Percentiles rank a stretch among this genome's conserved stretches.
phyloP scores from a whole-genome alignment of 345 rosid genomes.

The Hibiscus tridactylites region DNA sequence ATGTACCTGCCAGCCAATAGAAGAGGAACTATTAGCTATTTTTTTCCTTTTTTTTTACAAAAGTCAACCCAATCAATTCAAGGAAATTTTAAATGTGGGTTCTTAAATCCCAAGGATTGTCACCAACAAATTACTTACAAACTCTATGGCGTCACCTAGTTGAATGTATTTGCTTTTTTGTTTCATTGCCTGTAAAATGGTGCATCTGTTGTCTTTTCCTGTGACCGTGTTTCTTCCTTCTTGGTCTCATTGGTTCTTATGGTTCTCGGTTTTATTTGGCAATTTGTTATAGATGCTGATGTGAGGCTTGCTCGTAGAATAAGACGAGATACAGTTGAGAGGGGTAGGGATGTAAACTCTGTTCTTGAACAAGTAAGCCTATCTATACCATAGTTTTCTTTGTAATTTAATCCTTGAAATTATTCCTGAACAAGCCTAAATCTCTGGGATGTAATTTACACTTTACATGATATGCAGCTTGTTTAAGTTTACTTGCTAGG shows the following conservation, averaged over 20 bases:
- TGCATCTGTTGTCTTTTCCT: not conserved
- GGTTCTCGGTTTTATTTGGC: conserved; percentile 16
- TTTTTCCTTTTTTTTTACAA: not conserved
- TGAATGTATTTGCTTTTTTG: not conserved
- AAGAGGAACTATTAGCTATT: not conserved
- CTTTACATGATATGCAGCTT: not conserved
- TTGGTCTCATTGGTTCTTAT: not conserved
- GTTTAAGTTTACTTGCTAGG: not conserved
- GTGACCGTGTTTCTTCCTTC: conserved; percentile 1
- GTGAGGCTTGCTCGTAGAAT: conserved; percentile 99
- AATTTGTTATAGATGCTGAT: conserved; percentile 77
- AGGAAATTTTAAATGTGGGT: not conserved
- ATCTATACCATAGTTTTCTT: conserved; percentile 6
- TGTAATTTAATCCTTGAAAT: not conserved
- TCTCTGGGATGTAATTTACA: not conserved
- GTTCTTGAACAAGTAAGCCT: conserved; percentile 90
- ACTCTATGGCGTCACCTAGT: not conserved
- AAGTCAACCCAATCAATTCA: not conserved
- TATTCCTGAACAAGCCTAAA: not conserved
- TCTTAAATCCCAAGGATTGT: not conserved
- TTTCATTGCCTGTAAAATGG: not conserved
- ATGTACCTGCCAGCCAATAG: not conserved
- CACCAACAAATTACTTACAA: not conserved
- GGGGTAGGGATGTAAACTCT: conserved; percentile 91
- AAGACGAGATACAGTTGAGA: conserved; percentile 91